phyloP scores from a whole-genome alignment of 2,329 filamentous ascomycete species.

The Penicillium frequentans region DNA sequence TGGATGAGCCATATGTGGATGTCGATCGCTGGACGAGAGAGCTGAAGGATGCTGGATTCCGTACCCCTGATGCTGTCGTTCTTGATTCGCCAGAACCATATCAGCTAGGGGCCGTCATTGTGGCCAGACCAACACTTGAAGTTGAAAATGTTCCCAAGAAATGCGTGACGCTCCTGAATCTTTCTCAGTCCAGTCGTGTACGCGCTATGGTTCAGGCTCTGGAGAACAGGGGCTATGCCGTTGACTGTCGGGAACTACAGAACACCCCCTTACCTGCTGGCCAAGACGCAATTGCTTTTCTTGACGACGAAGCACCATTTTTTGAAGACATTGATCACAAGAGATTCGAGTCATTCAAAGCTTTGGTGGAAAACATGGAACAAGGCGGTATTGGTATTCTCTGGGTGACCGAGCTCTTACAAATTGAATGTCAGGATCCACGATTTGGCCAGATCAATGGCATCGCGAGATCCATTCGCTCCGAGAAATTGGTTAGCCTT shows the following conservation, averaged over 20 bases:
- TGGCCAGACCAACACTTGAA: constrained; percentile 5
- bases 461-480: constrained; percentile 27
- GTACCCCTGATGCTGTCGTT: constrained; percentile 3
- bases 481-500: constrained; percentile 28
- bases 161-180: background rate
- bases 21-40: constrained; percentile 18
- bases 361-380: background rate
- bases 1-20: constrained; percentile 18
- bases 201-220: background rate
- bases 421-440: constrained; percentile 29
- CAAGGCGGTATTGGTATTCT: constrained; percentile 15
- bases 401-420: constrained; percentile 29
- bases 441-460: constrained; percentile 29
- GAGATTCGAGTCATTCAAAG: constrained; percentile 5
- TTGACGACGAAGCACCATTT: constrained; percentile 12
- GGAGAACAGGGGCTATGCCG: background rate
- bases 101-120: constrained; percentile 9
- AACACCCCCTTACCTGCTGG: background rate
- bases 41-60: constrained; percentile 19
- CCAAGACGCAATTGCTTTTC: constrained; percentile 13
- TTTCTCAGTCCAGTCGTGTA: background rate
- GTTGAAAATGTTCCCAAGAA: background rate
- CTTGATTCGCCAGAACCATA: constrained; percentile 7
- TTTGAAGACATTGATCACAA: constrained; percentile 9
- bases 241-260: background rate